These are phyloP conservation scores for Dactylis glomerata DNA, from an alignment of 176 grass and related monocot genomes.

Conservation along the genomic window DNA sequence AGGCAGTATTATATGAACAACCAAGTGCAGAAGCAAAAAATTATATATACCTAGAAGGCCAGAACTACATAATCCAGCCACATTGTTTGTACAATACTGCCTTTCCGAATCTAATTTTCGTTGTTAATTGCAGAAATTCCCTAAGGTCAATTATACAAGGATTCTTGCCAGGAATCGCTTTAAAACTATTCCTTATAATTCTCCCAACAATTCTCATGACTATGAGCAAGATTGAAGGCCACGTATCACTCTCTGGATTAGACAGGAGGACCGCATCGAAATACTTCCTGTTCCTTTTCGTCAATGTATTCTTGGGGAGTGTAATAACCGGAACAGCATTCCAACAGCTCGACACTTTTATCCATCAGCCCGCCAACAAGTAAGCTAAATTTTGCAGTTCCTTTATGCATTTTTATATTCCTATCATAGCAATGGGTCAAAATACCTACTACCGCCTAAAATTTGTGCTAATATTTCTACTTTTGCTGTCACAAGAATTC, in stretches of 20 bases:
- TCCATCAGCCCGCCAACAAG: conserved; percentile 72
- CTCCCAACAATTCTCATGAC: conserved; percentile 88
- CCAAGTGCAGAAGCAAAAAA: neutral
- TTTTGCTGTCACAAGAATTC: conserved; percentile 53
- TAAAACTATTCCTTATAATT: conserved; percentile 89
- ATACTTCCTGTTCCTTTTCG: conserved; percentile 84
- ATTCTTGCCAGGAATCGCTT: conserved; percentile 84
- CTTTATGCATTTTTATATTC: conserved; percentile 15
- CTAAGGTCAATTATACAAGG: conserved; percentile 76
- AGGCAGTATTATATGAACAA: too few relatives aligned
- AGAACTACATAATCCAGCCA: neutral
- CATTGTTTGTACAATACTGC: neutral
- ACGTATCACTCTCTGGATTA: conserved; percentile 70
- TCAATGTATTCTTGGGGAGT: conserved; percentile 93
- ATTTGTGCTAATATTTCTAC: neutral
- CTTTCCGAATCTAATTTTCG: conserved; percentile 11
- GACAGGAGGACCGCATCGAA: conserved; percentile 79
- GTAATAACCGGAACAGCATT: conserved; percentile 92
- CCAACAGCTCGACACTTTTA: conserved; percentile 85
- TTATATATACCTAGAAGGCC: neutral
- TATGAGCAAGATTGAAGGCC: conserved; percentile 94
- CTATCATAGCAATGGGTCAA: neutral
- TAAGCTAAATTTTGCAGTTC: conserved; percentile 29
- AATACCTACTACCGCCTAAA: conserved; percentile 15
- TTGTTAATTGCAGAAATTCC: conserved; percentile 64